Evolutionary conservation across 2,329 filamentous ascomycete species (phyloP).

Genomic region (Chaetoscypha palmicola): DNA sequence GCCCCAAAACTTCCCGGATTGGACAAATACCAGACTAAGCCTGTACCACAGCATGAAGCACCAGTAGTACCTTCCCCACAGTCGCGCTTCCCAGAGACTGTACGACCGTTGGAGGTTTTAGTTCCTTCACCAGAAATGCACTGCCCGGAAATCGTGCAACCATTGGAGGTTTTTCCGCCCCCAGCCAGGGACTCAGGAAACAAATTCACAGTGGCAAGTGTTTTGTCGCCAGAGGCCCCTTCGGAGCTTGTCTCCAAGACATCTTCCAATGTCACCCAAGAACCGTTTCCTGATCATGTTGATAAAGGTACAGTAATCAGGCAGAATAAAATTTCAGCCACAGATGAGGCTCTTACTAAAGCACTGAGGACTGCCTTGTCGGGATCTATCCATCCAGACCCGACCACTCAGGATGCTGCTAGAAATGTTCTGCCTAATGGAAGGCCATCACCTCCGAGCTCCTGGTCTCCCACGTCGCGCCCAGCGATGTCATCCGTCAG

Average conservation of each 20-base stretch:
- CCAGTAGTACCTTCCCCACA: no score
- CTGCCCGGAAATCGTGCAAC: constrained; percentile 21
- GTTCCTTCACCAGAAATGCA: constrained; percentile 10
- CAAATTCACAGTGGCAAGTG: constrained; percentile 17
- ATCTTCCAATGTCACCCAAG: constrained; percentile 9
- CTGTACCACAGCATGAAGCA: constrained; percentile 7
- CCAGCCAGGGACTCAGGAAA: constrained; percentile 8
- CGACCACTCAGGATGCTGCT: constrained; percentile 9
- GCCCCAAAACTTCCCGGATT: constrained; percentile 14
- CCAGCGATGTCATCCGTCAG: not conserved
- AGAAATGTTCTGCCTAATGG: constrained; percentile 19
- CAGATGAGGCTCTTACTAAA: constrained; percentile 22
- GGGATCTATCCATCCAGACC: constrained; percentile 11
- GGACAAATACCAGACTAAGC: constrained; percentile 8
- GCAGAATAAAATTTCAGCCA: constrained; percentile 19
- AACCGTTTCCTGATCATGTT: constrained; percentile 6
- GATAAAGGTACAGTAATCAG: constrained; percentile 19
- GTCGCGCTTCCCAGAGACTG: no score
- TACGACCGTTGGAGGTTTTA: constrained; percentile 1
- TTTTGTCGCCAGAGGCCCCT: constrained; percentile 19
- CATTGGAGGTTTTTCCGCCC: constrained; percentile 18
- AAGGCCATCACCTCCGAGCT: constrained; percentile 9
- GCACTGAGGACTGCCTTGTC: constrained; percentile 21
- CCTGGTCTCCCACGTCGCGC: constrained; percentile 8
- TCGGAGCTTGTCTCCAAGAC: constrained; percentile 9